These are phyloP conservation scores for Colletotrichum eleusines DNA, from an alignment of 2,329 filamentous ascomycete species.

Conservation along the genomic window DNA sequence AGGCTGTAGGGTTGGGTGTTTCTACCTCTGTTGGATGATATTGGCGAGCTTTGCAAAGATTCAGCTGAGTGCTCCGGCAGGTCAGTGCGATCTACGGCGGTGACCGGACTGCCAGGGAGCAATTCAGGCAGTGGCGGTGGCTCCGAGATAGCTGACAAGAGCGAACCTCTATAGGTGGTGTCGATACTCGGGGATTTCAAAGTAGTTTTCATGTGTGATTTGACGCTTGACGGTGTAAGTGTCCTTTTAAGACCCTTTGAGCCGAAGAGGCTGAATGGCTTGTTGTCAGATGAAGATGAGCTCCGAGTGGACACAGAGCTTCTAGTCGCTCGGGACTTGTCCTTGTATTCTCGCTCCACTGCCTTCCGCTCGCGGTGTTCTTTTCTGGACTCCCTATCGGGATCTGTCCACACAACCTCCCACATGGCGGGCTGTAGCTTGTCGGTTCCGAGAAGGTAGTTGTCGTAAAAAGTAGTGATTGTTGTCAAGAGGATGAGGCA, in stretches of 20 bases:
- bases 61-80: slow-evolving; percentile 34
- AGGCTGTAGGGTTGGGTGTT: slow-evolving; percentile 5
- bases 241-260: slow-evolving; percentile 54
- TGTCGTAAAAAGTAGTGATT: background rate
- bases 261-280: slow-evolving; percentile 59
- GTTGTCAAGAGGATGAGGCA: background rate
- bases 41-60: slow-evolving; percentile 42
- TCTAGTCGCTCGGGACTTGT: slow-evolving; percentile 48
- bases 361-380: slow-evolving; percentile 65
- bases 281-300: slow-evolving; percentile 56
- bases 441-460: background rate
- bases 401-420: slow-evolving; percentile 70
- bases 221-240: slow-evolving; percentile 43
- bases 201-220: slow-evolving; percentile 39
- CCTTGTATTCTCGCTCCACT: slow-evolving; percentile 51
- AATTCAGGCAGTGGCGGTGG: slow-evolving; percentile 17
- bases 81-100: slow-evolving; percentile 17
- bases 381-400: slow-evolving; percentile 64
- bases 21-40: slow-evolving; percentile 53
- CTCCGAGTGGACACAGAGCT: slow-evolving; percentile 59
- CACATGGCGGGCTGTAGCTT: slow-evolving; percentile 59
- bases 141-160: slow-evolving; percentile 33
- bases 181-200: slow-evolving; percentile 34
- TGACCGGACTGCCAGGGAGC: slow-evolving; percentile 17
- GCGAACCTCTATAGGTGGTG: slow-evolving; percentile 32